These are phyloP conservation scores for Endotrypanum monterogeii DNA, from an alignment of 208 protist species.

Conservation along the genomic window DNA sequence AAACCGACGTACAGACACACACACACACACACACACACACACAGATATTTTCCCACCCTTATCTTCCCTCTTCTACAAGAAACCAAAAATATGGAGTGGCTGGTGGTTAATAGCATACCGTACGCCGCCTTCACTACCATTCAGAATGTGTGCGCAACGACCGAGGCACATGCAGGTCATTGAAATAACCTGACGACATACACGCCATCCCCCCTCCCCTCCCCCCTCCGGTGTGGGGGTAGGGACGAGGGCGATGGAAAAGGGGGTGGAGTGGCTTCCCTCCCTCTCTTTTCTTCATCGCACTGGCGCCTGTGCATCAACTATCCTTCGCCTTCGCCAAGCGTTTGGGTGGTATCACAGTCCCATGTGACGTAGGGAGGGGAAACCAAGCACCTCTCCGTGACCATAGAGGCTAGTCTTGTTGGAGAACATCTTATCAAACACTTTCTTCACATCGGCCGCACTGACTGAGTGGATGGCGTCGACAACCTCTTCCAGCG, in stretches of 20 bases:
- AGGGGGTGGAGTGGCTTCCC: neutral
- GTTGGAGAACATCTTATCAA: constrained; percentile 68
- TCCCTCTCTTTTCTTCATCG: neutral
- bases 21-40: no score
- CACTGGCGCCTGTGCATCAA: neutral
- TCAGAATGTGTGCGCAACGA: no score
- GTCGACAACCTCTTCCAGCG: constrained; percentile 60
- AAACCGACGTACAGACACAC: no score
- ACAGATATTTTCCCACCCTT: no score
- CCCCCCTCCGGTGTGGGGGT: no score
- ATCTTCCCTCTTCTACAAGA: no score
- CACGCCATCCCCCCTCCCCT: neutral
- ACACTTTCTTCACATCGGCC: constrained; percentile 69
- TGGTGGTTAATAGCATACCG: no score
- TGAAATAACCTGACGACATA: neutral
- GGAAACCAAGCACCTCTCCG: constrained; percentile 82
- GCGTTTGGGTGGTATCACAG: constrained; percentile 11
- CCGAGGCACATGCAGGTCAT: no score
- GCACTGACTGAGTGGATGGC: constrained; percentile 60
- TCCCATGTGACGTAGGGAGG: constrained; percentile 81
- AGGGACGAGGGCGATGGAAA: neutral
- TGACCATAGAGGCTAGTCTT: constrained; percentile 74
- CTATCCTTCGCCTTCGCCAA: no score
- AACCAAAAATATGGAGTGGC: no score
- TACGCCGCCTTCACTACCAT: no score